Evolutionary conservation across 305 asterid genomes (phyloP), one percentile per base, ranked within the genome.

Genomic region (Coffea humblotiana): DNA sequence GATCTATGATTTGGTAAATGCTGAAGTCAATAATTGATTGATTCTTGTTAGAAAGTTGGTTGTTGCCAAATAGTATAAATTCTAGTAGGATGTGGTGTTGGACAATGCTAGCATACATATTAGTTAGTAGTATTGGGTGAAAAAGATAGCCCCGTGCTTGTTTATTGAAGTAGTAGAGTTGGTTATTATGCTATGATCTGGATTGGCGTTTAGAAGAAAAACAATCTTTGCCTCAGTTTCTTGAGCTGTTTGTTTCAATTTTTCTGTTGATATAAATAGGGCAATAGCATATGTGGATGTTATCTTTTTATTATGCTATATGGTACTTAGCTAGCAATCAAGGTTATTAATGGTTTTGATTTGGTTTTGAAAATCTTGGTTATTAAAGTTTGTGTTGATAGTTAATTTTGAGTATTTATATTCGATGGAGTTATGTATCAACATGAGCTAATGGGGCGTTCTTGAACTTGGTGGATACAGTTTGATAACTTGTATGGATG

Each of bases 401-500:
- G 4, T 35, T n/a, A n/a, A 71, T 71, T 72, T 72, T 4, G 8
- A 11, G 35, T 25, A 13, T 48, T 72, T 6, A 5, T 8, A 4
- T 8, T 52, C 13, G 47, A 35, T 54, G 25, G 7, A 19, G 3
- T 37, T 10, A 1, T 19, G 0, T 16, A 16, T 23, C 2, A 10
- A 0, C 8, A 6, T 61, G 35, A 6, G 8, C 65, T 79, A 72
- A 60, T 40, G 6, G 10, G 48, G 52, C 29, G 72, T 23, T 71
- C 8, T 68, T 4, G 52, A 49, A 66, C 56, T 76, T 68, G 73
- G 56, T 18, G 77, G 48, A 16, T 6, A 76, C 86, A 90, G 92
- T 90, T 88, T 64, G 93, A 90, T 81, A 90, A 90, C 91, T 84
- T 90, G 89, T 88, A 90, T 49, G 92, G 93, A 72, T 90, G 93